Base-by-base conservation (phyloP, 768 basidiomycete genomes). In the Scleroderma bovista region DNA sequence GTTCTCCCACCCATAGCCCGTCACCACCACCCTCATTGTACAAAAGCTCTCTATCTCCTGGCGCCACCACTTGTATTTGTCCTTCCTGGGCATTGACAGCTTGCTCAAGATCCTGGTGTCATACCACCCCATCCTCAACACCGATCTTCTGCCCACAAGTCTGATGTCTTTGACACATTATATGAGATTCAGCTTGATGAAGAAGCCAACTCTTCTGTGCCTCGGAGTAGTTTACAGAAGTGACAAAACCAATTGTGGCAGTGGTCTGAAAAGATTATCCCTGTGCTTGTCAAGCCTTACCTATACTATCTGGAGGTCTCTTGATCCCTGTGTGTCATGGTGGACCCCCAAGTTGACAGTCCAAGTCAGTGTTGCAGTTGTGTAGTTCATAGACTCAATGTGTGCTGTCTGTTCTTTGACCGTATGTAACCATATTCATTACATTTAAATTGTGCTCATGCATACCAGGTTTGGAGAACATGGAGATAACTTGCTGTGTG, bases 401-500 rank as follows among this genome's bases (percentile, higher is more conserved):
- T 20, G 7, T 17, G n/a, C 22, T 40, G 39, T 40, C 16, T 40
- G 11, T 39, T 39, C 38, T 39, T 39, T 39, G 38, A 39, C 38
- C 7, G 3, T 39, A 19, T 39, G 38, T 39, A 3, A 20, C n/a
- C 20, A 9, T 38, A n/a, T 17, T 16, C 17, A 17, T 38, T 17
- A 6, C 13, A 6, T 13, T 36, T 10, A 17, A 7, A 36, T 17
- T 9, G 10, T 39, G 38, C 26, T 29, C 26, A 29, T 29, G 4
- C 26, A 29, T 29, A 39, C 37, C 20, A 55, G 54, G 24, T 20
- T 29, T 55, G 34, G 47, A 55, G 48, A 39, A 47, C 13, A 46
- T 53, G 2, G 9, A 53, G 9, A 53, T 56, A 29, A 26, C 20
- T 12, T 11, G 24, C 22, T 65, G 52, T 47, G 4, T 40, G 9